phyloP scores from a whole-genome alignment of 2,329 filamentous ascomycete genomes.

The Penicillium fuscoglaucum region DNA sequence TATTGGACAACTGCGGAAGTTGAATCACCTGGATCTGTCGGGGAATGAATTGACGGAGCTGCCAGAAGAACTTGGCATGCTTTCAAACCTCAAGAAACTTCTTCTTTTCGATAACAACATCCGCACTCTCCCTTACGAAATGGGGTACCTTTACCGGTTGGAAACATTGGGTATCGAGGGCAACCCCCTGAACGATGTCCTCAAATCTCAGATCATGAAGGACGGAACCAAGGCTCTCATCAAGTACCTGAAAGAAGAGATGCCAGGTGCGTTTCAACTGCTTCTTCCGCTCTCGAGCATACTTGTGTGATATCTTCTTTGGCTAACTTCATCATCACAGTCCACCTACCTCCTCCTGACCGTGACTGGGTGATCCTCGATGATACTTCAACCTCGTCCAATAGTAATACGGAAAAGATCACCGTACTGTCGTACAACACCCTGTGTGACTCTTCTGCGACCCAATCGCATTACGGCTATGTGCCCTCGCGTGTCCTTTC shows the following conservation, averaged over 20 bases:
- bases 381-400: constrained; percentile 47
- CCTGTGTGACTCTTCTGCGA: constrained; percentile 90
- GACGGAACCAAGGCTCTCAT: constrained; percentile 85
- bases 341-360: constrained; percentile 72
- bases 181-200: constrained; percentile 74
- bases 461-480: constrained; percentile 81
- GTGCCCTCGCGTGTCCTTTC: constrained; percentile 76
- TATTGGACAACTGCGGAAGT: constrained; percentile 77
- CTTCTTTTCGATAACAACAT: constrained; percentile 90
- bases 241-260: constrained; percentile 76
- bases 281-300: neutral
- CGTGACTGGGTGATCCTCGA: constrained; percentile 78
- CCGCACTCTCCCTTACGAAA: constrained; percentile 74
- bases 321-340: constrained; percentile 48
- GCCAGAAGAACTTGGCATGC: constrained; percentile 93
- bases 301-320: neutral
- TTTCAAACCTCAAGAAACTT: constrained; percentile 83
- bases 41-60: constrained; percentile 80
- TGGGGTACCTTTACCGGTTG: constrained; percentile 84
- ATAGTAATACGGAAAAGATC: constrained; percentile 65
- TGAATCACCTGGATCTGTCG: constrained; percentile 83
- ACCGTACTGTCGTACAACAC: constrained; percentile 94
- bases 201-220: constrained; percentile 82
- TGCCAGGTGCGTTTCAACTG: constrained; percentile 65
- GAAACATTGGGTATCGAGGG: constrained; percentile 90